phyloP scores from a whole-genome alignment of 305 asterid species.

The Plantago rigida region DNA sequence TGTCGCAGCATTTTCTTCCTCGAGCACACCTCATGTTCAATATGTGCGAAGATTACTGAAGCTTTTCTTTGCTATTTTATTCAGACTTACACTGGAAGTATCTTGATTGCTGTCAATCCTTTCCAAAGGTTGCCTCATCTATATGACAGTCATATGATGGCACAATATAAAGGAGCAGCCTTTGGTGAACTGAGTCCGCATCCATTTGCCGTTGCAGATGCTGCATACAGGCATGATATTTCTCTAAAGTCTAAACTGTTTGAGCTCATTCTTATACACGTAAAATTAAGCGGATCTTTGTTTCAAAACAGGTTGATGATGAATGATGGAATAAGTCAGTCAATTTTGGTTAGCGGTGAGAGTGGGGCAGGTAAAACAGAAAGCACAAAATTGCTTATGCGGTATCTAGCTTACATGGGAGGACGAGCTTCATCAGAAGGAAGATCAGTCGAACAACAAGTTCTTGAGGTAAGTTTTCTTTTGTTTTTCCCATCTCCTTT shows the following conservation, averaged over 20 bases:
- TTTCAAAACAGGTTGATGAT: constrained; percentile 57
- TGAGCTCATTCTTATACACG: constrained; percentile 2
- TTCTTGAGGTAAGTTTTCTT: constrained; percentile 54
- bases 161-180: constrained; percentile 80
- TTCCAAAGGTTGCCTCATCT: constrained; percentile 81
- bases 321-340: constrained; percentile 67
- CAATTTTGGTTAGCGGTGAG: constrained; percentile 83
- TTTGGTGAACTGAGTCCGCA: constrained; percentile 89
- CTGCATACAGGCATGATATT: constrained; percentile 67
- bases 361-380: constrained; percentile 94
- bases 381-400: constrained; percentile 77
- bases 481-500: not conserved
- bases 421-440: constrained; percentile 65
- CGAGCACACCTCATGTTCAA: constrained; percentile 1
- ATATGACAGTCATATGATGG: constrained; percentile 87
- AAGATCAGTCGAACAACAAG: constrained; percentile 71
- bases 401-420: constrained; percentile 83
- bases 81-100: constrained; percentile 78
- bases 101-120: constrained; percentile 82
- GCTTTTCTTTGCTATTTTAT: constrained; percentile 21
- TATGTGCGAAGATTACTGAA: constrained; percentile 21
- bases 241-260: constrained; percentile 16
- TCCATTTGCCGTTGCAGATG: constrained; percentile 89
- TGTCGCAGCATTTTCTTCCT: constrained; percentile 9
- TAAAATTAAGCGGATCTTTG: constrained; percentile 15